Evolutionary conservation across 2,329 filamentous ascomycete species (phyloP).

Genomic region (Hortaea werneckii): DNA sequence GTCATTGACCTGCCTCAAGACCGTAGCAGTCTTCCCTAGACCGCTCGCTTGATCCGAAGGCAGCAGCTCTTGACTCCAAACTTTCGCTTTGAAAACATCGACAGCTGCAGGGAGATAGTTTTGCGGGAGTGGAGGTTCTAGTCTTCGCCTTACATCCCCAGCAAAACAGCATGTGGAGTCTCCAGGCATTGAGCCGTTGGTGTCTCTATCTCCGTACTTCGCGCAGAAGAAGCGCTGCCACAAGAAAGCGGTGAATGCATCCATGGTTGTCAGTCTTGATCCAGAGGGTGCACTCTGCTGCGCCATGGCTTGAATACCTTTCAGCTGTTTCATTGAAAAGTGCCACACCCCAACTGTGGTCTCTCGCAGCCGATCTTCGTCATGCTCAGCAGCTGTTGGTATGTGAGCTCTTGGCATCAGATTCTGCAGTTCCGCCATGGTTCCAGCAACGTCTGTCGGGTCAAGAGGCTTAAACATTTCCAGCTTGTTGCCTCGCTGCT

Average conservation of each 20-base stretch:
- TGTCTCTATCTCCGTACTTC: not conserved
- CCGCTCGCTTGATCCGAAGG: not conserved
- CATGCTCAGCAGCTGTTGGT: not conserved
- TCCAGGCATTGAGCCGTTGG: not conserved
- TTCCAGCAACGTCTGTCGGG: not conserved
- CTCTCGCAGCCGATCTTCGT: not conserved
- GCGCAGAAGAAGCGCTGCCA: conserved; percentile 3
- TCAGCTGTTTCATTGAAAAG: not conserved
- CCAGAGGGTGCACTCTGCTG: not conserved
- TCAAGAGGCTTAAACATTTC: conserved; percentile 1
- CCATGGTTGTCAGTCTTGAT: not conserved
- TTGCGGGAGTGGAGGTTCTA: conserved; percentile 2
- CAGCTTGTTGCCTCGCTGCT: not conserved
- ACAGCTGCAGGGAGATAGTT: conserved; percentile 2
- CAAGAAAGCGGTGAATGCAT: conserved; percentile 4
- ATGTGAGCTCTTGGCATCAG: not conserved
- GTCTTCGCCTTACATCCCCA: conserved; percentile 1
- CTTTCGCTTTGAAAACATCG: conserved; percentile 1
- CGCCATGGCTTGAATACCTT: not conserved
- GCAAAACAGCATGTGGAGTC: conserved; percentile 1
- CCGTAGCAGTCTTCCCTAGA: not conserved
- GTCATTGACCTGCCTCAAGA: not conserved
- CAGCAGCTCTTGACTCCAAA: not conserved
- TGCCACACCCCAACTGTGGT: conserved; percentile 3
- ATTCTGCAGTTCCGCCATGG: not conserved